These are phyloP conservation scores for Penicillium mononematosum DNA, from an alignment of 495 filamentous ascomycete genomes.

Conservation along the genomic window DNA sequence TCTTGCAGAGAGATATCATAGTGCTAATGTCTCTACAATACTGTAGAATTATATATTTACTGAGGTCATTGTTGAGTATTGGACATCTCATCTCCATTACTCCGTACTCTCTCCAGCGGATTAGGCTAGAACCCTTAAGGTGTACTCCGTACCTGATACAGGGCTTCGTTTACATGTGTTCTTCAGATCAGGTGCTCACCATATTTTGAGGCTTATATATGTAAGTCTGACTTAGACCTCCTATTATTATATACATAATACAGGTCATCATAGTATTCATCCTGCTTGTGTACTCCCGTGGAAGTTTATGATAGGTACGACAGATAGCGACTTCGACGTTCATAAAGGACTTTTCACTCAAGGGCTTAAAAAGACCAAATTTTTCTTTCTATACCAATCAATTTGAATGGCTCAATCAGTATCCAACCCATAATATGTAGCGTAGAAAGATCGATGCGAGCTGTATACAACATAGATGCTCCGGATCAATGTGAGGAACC, in stretches of 20 bases:
- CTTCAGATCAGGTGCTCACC: neutral
- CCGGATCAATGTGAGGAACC: constrained; percentile 17
- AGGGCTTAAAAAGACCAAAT: no score
- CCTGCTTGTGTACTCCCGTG: neutral
- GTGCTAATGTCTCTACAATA: neutral
- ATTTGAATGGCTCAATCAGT: neutral
- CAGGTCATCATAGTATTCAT: neutral
- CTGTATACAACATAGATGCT: constrained; percentile 5
- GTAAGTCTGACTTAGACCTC: neutral
- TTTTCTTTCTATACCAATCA: neutral
- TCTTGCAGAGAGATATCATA: neutral
- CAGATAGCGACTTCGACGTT: neutral
- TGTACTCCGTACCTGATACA: neutral
- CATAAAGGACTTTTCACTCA: neutral
- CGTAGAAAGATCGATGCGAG: neutral
- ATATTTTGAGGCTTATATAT: neutral
- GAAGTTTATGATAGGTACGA: constrained; percentile 2
- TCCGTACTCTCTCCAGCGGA: neutral
- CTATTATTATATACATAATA: neutral
- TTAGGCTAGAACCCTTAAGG: constrained; percentile 1
- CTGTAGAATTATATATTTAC: neutral
- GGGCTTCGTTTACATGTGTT: neutral
- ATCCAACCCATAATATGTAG: neutral
- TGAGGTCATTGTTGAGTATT: constrained; percentile 5
- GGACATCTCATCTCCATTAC: neutral